A percentile compares a stretch with the other conserved stretches of the same genome.
Conservation (phyloP, 768 basidiomycete species). For the Phylloporus sp. region DNA sequence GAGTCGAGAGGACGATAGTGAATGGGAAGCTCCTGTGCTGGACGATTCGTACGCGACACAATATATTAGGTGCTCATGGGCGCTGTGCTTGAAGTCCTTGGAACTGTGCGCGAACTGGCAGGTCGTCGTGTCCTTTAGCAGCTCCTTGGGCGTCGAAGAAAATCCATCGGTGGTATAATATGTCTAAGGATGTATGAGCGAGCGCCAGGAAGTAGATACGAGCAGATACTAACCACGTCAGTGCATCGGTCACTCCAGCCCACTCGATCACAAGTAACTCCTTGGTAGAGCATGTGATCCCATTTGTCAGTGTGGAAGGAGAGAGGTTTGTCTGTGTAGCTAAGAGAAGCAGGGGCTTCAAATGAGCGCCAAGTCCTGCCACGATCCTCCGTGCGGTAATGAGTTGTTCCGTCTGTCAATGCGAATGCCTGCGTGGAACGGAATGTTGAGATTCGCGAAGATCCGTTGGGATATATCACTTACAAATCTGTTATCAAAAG, state of each 20-base stretch:
- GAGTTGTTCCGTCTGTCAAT: constrained; percentile 65
- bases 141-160: constrained; percentile 47
- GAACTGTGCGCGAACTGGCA: constrained; percentile 92
- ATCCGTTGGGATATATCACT: constrained; percentile 18
- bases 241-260: constrained; percentile 60
- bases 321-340: constrained; percentile 56
- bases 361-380: constrained; percentile 88
- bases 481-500: constrained; percentile 75
- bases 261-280: constrained; percentile 52
- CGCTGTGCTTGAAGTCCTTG: constrained; percentile 75
- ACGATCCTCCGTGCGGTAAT: constrained; percentile 86
- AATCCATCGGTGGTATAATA: constrained; percentile 89
- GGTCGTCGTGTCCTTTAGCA: constrained; percentile 67
- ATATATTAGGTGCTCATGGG: constrained; percentile 73
- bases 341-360: constrained; percentile 51
- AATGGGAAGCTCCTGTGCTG: constrained; percentile 38
- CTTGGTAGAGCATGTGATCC: constrained; percentile 78
- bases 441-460: constrained; percentile 1
- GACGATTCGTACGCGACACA: constrained; percentile 83
- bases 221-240: constrained; percentile 53
- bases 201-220: neutral
- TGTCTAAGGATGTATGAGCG: constrained; percentile 48
- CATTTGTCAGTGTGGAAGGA: constrained; percentile 87
- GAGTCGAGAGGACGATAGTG: constrained; percentile 60
- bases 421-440: constrained; percentile 69